These are phyloP conservation scores for Allantophomopsis cytisporea DNA, from an alignment of 2,329 filamentous ascomycete species.

Conservation along the genomic window DNA sequence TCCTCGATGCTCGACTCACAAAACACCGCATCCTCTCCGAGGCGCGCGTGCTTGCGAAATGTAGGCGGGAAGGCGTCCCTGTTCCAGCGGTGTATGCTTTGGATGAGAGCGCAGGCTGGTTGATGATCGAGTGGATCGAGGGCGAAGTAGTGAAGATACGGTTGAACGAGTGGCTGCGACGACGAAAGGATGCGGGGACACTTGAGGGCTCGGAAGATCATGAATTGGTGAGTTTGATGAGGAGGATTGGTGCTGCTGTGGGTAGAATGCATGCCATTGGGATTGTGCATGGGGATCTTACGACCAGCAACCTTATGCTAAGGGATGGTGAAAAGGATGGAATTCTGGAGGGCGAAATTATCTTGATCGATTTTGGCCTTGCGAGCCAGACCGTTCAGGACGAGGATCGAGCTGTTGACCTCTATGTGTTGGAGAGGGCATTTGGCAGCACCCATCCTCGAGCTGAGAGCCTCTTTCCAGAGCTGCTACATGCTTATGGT, in stretches of 20 bases:
- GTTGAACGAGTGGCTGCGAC: conserved; percentile 55
- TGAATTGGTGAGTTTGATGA: conserved; percentile 49
- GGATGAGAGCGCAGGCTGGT: conserved; percentile 51
- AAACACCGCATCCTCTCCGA: conserved; percentile 80
- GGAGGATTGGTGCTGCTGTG: conserved; percentile 55
- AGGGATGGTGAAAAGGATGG: conserved; percentile 18
- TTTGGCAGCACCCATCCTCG: conserved; percentile 91
- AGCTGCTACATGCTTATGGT: conserved; percentile 63
- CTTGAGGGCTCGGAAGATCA: conserved; percentile 27
- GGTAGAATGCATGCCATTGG: conserved; percentile 71
- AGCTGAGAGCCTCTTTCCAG: conserved; percentile 62
- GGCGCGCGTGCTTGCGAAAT: conserved; percentile 70
- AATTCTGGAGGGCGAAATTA: conserved; percentile 55
- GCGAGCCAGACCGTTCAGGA: conserved; percentile 70
- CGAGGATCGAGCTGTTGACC: conserved; percentile 87
- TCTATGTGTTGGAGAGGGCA: conserved; percentile 90
- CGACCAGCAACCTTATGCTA: conserved; percentile 94
- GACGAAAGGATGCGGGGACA: conserved; percentile 12
- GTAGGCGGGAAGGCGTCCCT: conserved; percentile 61
- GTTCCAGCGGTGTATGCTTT: conserved; percentile 72
- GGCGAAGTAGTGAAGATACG: conserved; percentile 57
- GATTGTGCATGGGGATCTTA: conserved; percentile 88
- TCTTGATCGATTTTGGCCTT: conserved; percentile 90
- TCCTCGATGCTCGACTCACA: conserved; percentile 77
- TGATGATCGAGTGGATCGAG: conserved; percentile 76